These are phyloP conservation scores for Gymnopilus junonius DNA, from an alignment of 768 basidiomycete species.

Conservation along the genomic window DNA sequence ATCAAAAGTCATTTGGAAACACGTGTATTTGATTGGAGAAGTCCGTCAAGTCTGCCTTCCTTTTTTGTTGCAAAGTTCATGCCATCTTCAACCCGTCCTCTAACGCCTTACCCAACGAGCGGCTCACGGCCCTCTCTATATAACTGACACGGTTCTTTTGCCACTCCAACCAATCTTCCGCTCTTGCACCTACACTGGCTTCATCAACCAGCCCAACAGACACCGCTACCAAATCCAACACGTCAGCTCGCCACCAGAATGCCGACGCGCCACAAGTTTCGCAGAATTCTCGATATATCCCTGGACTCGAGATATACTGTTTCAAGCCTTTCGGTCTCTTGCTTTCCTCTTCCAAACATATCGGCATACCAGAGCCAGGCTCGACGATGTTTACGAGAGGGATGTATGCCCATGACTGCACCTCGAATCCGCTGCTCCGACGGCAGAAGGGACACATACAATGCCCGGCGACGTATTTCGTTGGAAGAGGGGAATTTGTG, in stretches of 20 bases:
- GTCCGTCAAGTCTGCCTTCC: not conserved
- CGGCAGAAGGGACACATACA: constrained; percentile 34
- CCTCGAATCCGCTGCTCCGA: constrained; percentile 28
- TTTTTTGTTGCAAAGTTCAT: not conserved
- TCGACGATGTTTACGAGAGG: constrained; percentile 31
- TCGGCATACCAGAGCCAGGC: constrained; percentile 8
- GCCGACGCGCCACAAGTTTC: constrained; percentile 33
- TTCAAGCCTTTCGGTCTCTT: constrained; percentile 25
- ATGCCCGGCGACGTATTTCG: constrained; percentile 33
- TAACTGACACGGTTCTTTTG: constrained; percentile 20
- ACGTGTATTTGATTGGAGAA: too few species aligned
- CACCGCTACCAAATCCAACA: constrained; percentile 27
- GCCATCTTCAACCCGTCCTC: constrained; percentile 10
- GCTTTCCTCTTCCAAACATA: constrained; percentile 18
- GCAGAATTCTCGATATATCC: constrained; percentile 34
- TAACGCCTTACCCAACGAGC: constrained; percentile 11
- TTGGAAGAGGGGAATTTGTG: constrained; percentile 13
- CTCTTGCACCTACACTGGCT: constrained; percentile 25
- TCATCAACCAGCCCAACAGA: constrained; percentile 35
- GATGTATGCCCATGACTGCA: constrained; percentile 34
- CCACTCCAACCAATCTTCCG: constrained; percentile 33
- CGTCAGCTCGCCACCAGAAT: constrained; percentile 29
- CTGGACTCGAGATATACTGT: constrained; percentile 34
- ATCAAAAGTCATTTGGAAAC: not conserved
- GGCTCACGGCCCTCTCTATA: constrained; percentile 15